Percentiles rank a stretch among this genome's conserved stretches.
Conservation (phyloP, 2,329 filamentous ascomycete genomes). For the Penicillium sp. region DNA sequence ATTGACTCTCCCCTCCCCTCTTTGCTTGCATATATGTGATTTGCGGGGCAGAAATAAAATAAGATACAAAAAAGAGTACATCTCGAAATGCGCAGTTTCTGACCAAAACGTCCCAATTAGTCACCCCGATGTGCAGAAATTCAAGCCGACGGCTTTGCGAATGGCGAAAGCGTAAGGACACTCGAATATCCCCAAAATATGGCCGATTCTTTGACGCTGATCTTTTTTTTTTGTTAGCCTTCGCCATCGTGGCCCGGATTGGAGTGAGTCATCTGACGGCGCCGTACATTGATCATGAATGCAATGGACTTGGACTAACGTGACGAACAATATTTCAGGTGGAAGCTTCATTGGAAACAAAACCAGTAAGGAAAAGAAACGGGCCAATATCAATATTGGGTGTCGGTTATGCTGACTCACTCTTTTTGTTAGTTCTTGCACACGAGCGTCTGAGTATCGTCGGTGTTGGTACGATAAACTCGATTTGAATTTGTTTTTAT, state of each 20-base stretch:
- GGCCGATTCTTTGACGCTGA: conserved; percentile 4
- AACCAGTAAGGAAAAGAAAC: conserved; percentile 65
- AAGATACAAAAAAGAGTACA: not conserved
- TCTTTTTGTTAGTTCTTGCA: conserved; percentile 66
- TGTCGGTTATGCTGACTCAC: conserved; percentile 17
- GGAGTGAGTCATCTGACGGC: conserved; percentile 66
- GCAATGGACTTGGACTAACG: conserved; percentile 16
- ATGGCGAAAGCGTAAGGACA: conserved; percentile 86
- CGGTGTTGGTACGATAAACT: conserved; percentile 68
- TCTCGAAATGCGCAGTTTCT: conserved; percentile 8
- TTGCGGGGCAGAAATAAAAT: not conserved
- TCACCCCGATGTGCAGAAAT: conserved; percentile 91
- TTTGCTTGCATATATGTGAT: conserved; percentile 1
- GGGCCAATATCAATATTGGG: not conserved
- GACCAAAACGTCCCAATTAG: conserved; percentile 34
- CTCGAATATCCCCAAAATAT: not conserved
- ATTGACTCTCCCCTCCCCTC: not conserved
- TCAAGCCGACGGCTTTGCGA: conserved; percentile 90
- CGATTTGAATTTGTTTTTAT: not conserved
- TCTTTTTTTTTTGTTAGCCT: conserved; percentile 54
- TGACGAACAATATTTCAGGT: conserved; percentile 48
- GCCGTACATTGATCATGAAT: conserved; percentile 6
- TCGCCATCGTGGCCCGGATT: conserved; percentile 95
- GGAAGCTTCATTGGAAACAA: conserved; percentile 86
- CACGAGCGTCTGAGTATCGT: conserved; percentile 98